phyloP scores from a whole-genome alignment of 2,329 filamentous ascomycete species.

The Penicillium sp. region DNA sequence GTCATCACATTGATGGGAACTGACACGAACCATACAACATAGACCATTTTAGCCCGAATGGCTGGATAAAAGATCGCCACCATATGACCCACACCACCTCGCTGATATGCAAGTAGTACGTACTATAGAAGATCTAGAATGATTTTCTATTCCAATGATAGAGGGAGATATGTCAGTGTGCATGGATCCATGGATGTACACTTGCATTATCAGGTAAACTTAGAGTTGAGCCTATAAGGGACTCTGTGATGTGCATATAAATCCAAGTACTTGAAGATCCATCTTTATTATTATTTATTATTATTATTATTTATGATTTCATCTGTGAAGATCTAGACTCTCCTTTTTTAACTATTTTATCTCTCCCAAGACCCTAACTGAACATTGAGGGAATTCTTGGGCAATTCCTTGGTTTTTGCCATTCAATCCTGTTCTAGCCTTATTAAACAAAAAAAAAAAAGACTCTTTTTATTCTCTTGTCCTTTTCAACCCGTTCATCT shows the following conservation, averaged over 20 bases:
- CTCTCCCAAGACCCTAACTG: background rate
- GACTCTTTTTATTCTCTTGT: background rate
- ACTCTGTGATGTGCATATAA: background rate
- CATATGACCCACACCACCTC: constrained; percentile 7
- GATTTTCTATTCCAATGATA: background rate
- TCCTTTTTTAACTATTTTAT: background rate
- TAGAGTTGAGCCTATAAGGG: background rate
- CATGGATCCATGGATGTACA: background rate
- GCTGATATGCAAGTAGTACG: constrained; percentile 13
- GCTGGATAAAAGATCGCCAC: constrained; percentile 12
- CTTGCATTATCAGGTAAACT: background rate
- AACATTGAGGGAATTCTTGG: background rate
- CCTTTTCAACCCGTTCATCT: background rate
- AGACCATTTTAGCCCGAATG: background rate
- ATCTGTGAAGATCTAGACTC: background rate
- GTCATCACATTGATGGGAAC: too few relatives aligned
- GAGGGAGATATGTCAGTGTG: background rate
- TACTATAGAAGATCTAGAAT: constrained; percentile 4
- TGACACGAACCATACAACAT: background rate
- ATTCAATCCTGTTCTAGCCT: background rate
- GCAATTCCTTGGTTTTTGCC: background rate
- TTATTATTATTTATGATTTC: background rate
- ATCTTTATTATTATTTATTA: too few relatives aligned
- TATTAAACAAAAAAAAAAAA: background rate
- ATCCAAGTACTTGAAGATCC: too few relatives aligned